These are phyloP conservation scores for Nicotiana tabacum DNA, from an alignment of 257 asterid genomes.

Conservation along the genomic window DNA sequence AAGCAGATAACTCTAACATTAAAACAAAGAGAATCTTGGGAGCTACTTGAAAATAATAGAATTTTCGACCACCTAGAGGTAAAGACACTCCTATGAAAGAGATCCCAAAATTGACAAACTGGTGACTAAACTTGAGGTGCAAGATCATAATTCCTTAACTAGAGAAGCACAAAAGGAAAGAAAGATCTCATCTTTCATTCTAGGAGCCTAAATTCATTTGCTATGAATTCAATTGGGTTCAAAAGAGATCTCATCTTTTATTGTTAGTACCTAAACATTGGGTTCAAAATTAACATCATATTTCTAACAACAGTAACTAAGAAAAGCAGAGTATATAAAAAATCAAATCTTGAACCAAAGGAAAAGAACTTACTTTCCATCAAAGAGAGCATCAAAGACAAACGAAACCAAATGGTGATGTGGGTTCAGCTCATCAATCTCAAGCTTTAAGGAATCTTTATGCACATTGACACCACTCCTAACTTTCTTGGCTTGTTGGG, in stretches of 20 bases:
- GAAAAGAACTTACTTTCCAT: conserved; percentile 41
- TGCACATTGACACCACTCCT: conserved; percentile 62
- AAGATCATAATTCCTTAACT: background rate
- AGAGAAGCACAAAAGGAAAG: background rate
- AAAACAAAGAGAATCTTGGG: background rate
- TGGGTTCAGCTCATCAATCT: conserved; percentile 41
- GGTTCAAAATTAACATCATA: background rate
- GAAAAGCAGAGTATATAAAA: background rate
- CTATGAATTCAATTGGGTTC: background rate
- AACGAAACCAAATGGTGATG: conserved; percentile 51
- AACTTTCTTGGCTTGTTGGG: conserved; percentile 44
- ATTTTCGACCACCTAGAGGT: background rate
- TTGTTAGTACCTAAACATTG: background rate
- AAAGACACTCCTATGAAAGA: background rate
- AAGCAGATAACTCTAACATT: background rate
- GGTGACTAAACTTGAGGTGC: background rate
- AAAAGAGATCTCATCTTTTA: background rate
- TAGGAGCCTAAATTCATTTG: background rate
- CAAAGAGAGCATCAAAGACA: conserved; percentile 58
- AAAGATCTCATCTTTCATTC: background rate
- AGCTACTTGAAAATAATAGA: background rate
- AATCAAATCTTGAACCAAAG: background rate
- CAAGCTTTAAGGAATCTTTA: conserved; percentile 49
- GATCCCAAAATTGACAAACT: background rate
- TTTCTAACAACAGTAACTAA: background rate